A percentile compares a stretch with the other conserved stretches of the same genome.
Conservation (phyloP, 805 yeast genomes). For the Kodamaea restingae region DNA sequence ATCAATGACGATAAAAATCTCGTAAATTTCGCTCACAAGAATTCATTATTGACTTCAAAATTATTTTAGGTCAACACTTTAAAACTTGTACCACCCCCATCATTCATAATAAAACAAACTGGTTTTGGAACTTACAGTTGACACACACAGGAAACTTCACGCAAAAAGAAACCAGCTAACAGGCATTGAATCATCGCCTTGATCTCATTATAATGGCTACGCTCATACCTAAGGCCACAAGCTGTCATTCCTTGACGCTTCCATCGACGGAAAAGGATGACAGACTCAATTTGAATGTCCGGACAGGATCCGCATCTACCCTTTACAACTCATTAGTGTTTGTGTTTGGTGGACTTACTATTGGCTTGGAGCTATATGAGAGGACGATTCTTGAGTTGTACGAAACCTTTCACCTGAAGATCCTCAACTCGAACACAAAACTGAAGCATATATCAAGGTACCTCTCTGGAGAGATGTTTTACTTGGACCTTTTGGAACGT, state of each 20-base stretch:
- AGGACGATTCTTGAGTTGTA: slow-evolving; percentile 39
- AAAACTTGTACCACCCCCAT: background rate
- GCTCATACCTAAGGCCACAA: slow-evolving; percentile 59
- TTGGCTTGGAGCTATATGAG: slow-evolving; percentile 47
- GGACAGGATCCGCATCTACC: slow-evolving; percentile 66
- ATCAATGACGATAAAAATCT: too few species aligned
- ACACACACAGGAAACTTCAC: too few species aligned
- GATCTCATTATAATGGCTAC: slow-evolving; percentile 45
- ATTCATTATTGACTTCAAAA: background rate
- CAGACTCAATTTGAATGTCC: slow-evolving; percentile 50
- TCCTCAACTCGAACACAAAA: slow-evolving; percentile 22
- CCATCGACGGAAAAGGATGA: slow-evolving; percentile 55
- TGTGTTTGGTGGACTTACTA: slow-evolving; percentile 64
- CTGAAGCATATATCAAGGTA: slow-evolving; percentile 29
- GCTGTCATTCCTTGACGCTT: slow-evolving; percentile 52
- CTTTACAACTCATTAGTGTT: slow-evolving; percentile 57
- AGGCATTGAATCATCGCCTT: too few species aligned
- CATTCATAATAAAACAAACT: background rate
- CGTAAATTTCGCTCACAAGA: slow-evolving; percentile 2
- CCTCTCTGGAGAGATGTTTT: slow-evolving; percentile 62
- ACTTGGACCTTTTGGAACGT: slow-evolving; percentile 54
- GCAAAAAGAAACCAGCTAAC: too few species aligned
- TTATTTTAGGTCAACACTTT: background rate
- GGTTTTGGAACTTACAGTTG: too few species aligned
- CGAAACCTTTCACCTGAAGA: slow-evolving; percentile 31